A percentile compares a stretch with the other conserved stretches of the same genome.
Conservation (phyloP, 1,139 yeast species). For the Pneumocystis sp. region DNA sequence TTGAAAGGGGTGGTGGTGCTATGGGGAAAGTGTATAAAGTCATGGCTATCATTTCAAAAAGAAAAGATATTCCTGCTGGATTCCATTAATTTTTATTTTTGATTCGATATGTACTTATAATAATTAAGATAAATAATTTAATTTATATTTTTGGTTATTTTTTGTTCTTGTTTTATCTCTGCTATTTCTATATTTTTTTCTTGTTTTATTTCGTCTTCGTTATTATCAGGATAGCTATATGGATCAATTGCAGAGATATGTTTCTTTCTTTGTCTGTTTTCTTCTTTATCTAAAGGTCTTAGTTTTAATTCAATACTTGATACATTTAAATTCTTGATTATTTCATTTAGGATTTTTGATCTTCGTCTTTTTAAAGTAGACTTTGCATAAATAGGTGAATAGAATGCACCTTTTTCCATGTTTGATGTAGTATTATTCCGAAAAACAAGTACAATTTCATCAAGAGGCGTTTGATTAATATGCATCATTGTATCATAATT, state of each 20-base stretch:
- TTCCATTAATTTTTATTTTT: background rate
- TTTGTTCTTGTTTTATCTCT: background rate
- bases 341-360: background rate
- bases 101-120: background rate
- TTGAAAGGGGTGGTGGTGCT: slow-evolving; percentile 42
- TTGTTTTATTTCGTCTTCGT: slow-evolving; percentile 32
- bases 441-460: slow-evolving; percentile 25
- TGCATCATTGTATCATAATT: slow-evolving; percentile 58
- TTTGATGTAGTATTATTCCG: background rate
- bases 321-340: background rate
- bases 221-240: background rate
- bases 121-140: background rate
- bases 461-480: slow-evolving; percentile 33
- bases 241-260: background rate
- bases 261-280: background rate
- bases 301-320: background rate
- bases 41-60: slow-evolving; percentile 31
- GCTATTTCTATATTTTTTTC: slow-evolving; percentile 18
- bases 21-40: slow-evolving; percentile 76
- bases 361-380: slow-evolving; percentile 1
- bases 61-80: background rate
- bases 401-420: background rate
- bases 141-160: background rate
- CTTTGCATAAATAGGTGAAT: background rate
- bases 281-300: background rate